phyloP scores from a whole-genome alignment of 495 filamentous ascomycete genomes.

The Penicillium paxilli region DNA sequence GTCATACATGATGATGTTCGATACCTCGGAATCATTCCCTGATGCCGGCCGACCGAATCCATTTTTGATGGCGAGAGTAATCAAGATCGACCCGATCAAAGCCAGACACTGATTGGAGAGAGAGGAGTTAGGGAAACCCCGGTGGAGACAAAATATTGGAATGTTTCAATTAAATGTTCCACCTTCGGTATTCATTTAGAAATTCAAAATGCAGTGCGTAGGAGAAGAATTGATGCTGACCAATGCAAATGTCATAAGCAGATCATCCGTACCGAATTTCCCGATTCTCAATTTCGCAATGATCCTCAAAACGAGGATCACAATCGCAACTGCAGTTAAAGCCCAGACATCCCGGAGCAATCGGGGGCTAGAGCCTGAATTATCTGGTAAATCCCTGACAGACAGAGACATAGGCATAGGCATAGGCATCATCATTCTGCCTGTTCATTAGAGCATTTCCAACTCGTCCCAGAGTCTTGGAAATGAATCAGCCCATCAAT shows the following conservation, averaged over 20 bases:
- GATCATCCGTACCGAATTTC: conserved; percentile 29
- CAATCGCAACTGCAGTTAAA: conserved; percentile 18
- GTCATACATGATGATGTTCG: conserved; percentile 27
- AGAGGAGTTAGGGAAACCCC: conserved; percentile 1
- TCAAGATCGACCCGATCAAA: conserved; percentile 24
- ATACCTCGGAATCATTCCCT: not conserved
- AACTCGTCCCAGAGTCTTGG: not conserved
- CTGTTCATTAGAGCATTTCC: not conserved
- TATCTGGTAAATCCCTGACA: not conserved
- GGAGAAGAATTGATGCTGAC: conserved; percentile 17
- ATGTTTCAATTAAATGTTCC: not conserved
- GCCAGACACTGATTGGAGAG: conserved; percentile 15
- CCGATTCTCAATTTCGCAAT: conserved; percentile 23
- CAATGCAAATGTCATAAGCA: conserved; percentile 26
- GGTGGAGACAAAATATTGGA: too few relatives aligned
- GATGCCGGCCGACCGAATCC: conserved; percentile 24
- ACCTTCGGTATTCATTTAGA: not conserved
- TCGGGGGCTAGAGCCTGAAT: conserved; percentile 18
- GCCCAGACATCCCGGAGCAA: conserved; percentile 30
- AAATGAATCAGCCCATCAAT: not conserved
- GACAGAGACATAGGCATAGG: too few relatives aligned
- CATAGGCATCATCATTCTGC: conserved; percentile 13
- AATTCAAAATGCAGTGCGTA: too few relatives aligned
- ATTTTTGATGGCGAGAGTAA: conserved; percentile 20
- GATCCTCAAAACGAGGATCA: conserved; percentile 21